Conservation (phyloP, 1,284 basidiomycete species). For the Ustilago nuda region DNA sequence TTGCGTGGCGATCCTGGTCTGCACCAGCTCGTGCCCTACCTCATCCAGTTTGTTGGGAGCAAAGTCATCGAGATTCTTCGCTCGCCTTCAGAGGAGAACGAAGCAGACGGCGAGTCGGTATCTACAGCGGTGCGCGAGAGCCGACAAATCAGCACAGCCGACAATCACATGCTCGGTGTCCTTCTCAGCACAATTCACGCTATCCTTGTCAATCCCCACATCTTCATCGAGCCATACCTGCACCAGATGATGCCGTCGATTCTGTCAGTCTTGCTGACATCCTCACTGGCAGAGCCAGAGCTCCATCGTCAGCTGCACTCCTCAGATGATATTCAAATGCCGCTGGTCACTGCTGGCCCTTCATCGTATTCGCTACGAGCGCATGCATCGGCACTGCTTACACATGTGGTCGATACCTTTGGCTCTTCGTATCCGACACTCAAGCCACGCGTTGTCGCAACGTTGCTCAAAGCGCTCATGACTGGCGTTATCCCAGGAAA, state of each 20-base stretch:
- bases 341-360: conserved; percentile 37
- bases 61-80: conserved; percentile 70
- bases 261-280: conserved; percentile 88
- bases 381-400: conserved; percentile 76
- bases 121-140: conserved; percentile 32
- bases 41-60: conserved; percentile 93
- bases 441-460: conserved; percentile 89
- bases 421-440: conserved; percentile 79
- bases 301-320: conserved; percentile 22
- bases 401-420: conserved; percentile 78
- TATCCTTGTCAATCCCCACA: conserved; percentile 75
- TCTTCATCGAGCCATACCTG: conserved; percentile 95
- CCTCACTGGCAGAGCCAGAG: conserved; percentile 74
- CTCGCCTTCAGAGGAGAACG: conserved; percentile 61
- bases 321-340: conserved; percentile 24
- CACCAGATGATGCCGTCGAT: conserved; percentile 95
- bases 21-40: conserved; percentile 91
- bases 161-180: conserved; percentile 56
- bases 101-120: conserved; percentile 9
- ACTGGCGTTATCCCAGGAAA: conserved; percentile 68
- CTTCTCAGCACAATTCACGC: conserved; percentile 63
- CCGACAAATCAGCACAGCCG: conserved; percentile 33
- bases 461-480: conserved; percentile 85
- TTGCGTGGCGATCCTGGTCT: conserved; percentile 89
- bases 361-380: conserved; percentile 53